Base-by-base conservation (phyloP, 441 rosid genomes). In the Bocquillonia castaneifolia region DNA sequence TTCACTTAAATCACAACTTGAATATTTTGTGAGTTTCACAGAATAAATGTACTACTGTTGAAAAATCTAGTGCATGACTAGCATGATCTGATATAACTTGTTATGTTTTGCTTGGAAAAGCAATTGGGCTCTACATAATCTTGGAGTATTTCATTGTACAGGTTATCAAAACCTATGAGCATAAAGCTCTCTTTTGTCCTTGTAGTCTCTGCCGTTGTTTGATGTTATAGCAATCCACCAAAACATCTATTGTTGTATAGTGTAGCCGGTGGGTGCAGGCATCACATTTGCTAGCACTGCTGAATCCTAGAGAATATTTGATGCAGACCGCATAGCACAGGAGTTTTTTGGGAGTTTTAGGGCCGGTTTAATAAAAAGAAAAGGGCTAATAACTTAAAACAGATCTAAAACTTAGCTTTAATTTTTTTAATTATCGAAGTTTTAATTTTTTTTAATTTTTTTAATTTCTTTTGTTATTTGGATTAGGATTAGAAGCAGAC, bases 221-320 rank as follows among this genome's bases (percentile, higher is more conserved):
- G 20, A 36, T 44, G 15, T 54, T 13, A 28, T 36, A 34, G 20
- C 34, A 12, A 56, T 17, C 60, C 29, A 56, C 31, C 18, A 7
- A 55, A 54, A 26, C 32, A 12, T 56, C 13, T 22, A n/a, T 2
- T 32, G 48, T 23, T 61, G 20, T 40, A 42, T 67, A 22, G 42
- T 20, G 23, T 57, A 45, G 64, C 47, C 37, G 6, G 4, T 29
- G 25, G 22, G 14, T n/a, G 62, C 40, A 2, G 58, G 22, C 18
- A 1, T 26, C n/a, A 63, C 2, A 39, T 37, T 65, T 66, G 1
- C 23, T 40, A 59, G 17, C 17, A 40, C 32, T 51, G 40, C 56
- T 40, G 65, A 60, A 71, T 34, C 42, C 44, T 39, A 6, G 37
- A 47, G 51, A 9, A 58, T 62, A n/a, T n/a, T n/a, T n/a, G n/a